Evolutionary conservation across 257 asterid genomes (phyloP).

Genomic region (Mitragyna speciosa): DNA sequence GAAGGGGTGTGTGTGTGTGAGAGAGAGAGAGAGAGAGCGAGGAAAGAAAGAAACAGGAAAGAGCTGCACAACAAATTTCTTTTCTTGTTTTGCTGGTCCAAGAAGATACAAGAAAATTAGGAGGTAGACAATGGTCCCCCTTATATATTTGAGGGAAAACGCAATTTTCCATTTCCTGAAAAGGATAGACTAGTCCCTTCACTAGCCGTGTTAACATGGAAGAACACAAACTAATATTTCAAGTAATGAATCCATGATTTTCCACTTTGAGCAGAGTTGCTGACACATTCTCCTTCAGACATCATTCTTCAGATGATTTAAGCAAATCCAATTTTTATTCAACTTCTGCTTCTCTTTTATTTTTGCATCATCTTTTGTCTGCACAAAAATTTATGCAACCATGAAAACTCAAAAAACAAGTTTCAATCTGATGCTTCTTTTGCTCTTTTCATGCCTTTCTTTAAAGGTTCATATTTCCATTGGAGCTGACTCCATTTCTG

Average conservation of each 20-base stretch:
- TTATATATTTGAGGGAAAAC: too few species aligned
- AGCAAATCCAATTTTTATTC: neutral
- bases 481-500: slow-evolving; percentile 43
- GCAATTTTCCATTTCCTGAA: too few species aligned
- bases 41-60: too few species aligned
- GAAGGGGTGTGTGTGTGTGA: too few species aligned
- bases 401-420: neutral
- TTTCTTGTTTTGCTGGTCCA: too few species aligned
- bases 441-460: slow-evolving; percentile 18
- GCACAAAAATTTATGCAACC: slow-evolving; percentile 9
- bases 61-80: too few species aligned
- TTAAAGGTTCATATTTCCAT: slow-evolving; percentile 13
- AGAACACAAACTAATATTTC: neutral
- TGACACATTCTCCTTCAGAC: neutral
- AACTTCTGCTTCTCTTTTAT: neutral
- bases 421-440: slow-evolving; percentile 3
- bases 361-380: neutral
- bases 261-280: neutral
- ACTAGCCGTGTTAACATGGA: too few species aligned
- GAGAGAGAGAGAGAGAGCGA: too few species aligned
- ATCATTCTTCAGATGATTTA: neutral
- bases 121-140: too few species aligned
- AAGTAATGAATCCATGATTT: too few species aligned
- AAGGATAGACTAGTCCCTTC: neutral
- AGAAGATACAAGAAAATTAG: too few species aligned